Evolutionary conservation across 805 yeast genomes (phyloP), one percentile per base, ranked within the genome.

Genomic region (Zygosaccharomyces rouxii): DNA sequence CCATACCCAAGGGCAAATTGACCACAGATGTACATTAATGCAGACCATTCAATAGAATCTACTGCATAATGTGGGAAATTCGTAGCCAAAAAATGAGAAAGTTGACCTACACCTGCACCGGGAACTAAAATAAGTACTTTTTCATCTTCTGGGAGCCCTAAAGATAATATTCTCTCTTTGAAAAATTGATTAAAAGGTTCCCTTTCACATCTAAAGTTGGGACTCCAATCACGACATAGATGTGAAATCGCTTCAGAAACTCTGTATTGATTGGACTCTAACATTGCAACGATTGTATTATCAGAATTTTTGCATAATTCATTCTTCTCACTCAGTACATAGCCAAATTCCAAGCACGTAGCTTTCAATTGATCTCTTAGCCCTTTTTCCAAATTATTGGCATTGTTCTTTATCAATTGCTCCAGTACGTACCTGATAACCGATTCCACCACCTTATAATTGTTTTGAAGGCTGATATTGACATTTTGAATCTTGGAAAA

Each of bases 61-160:
- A 88, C 89, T 0, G 65, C 65, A 52, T 71, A 76, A 5, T 69
- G 50, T 41, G 73, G 69, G 38, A 72, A 74, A 9, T 49, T 51
- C 1, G 51, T 43, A 0, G 76, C 66, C 22, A 88, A 51, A 50
- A 82, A 87, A 60, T 81, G 82, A 1, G 96, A 83, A 0, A 89
- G 69, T 54, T 89, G 71, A 0, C 96, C 96, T 22, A 86, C 71
- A 0, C 98, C 98, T 1, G 94, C 79, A 0, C 98, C 98, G 0
- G 98, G 97, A 1, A 87, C 78, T 3, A 90, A 67, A 0, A 88
- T 74, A 10, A 78, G 66, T 0, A 86, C 78, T 5, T 69, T 67
- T 26, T 68, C 64, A 6, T 53, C 49, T n/a, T 40, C 51, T 5
- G 56, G 46, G 7, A 53, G 44, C 5, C 51, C 51, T 19, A 5